Evolutionary conservation across 495 filamentous ascomycete genomes (phyloP).

Genomic region (Podospora pseudoanserina): DNA sequence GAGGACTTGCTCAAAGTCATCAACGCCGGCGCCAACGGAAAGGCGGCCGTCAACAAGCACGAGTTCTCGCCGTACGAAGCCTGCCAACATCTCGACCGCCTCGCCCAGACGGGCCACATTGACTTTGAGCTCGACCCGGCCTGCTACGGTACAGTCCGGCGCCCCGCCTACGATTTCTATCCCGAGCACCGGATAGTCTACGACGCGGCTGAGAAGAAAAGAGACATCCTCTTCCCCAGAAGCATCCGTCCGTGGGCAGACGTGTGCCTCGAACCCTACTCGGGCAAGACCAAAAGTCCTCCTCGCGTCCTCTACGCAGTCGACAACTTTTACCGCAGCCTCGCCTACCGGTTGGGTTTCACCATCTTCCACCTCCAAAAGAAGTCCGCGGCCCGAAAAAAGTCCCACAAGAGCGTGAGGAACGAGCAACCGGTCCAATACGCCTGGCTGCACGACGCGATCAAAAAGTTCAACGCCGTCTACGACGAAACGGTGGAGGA

Average conservation of each 20-base stretch:
- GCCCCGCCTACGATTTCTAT: conserved; percentile 15
- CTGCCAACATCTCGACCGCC: conserved; percentile 27
- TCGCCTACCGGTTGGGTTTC: conserved; percentile 28
- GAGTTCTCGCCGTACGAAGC: conserved; percentile 28
- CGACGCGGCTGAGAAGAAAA: background rate
- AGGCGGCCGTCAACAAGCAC: conserved; percentile 17
- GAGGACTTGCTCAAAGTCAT: conserved; percentile 27
- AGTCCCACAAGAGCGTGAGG: background rate
- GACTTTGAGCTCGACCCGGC: conserved; percentile 21
- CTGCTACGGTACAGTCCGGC: conserved; percentile 29
- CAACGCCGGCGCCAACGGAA: conserved; percentile 21
- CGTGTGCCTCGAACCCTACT: background rate
- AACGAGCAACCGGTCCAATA: background rate
- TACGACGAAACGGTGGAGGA: background rate
- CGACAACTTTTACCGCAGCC: conserved; percentile 25
- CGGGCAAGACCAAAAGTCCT: background rate
- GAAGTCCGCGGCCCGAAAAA: background rate
- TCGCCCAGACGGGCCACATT: conserved; percentile 19
- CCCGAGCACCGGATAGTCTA: conserved; percentile 29
- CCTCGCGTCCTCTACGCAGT: background rate
- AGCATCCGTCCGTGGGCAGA: background rate
- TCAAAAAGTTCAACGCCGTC: background rate
- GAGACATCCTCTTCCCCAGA: background rate
- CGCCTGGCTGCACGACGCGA: background rate
- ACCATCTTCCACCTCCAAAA: conserved; percentile 17